A percentile compares a stretch with the other conserved stretches of the same genome.
Conservation (phyloP, 225 moss, liverwort and hornwort genomes). For the Bryum argenteum region DNA sequence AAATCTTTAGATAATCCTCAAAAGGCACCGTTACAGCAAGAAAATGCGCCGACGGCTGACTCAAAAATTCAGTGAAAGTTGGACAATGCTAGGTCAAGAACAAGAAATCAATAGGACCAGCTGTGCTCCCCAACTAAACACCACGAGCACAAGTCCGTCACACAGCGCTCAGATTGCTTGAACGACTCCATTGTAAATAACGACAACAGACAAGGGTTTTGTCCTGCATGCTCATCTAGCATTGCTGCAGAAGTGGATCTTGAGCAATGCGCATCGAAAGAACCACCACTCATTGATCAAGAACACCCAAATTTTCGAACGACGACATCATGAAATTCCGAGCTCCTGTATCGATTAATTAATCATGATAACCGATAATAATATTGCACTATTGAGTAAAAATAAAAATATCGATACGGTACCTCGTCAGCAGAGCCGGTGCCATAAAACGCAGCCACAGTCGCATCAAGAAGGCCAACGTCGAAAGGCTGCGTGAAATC, state of each 20-base stretch:
- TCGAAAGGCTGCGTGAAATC: conserved; percentile 94
- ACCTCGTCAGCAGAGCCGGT: conserved; percentile 98
- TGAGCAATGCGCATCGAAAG: background rate
- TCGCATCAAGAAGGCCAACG: conserved; percentile 95
- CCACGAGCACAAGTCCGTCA: background rate
- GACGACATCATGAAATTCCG: too few relatives aligned
- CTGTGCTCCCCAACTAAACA: background rate
- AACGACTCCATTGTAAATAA: background rate
- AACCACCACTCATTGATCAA: too few relatives aligned
- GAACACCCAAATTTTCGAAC: background rate
- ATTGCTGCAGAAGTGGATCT: background rate
- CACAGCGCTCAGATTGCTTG: background rate
- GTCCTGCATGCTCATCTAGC: background rate
- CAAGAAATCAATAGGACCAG: conserved; percentile 3
- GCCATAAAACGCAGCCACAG: conserved; percentile 93
- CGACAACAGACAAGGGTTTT: background rate
- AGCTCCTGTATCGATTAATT: too few relatives aligned
- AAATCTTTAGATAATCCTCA: background rate
- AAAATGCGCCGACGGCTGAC: background rate
- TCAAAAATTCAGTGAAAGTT: background rate
- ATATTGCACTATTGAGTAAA: too few relatives aligned
- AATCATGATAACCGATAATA: too few relatives aligned
- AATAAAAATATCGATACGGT: background rate
- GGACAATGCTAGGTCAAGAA: conserved; percentile 3
- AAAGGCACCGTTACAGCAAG: background rate